These are phyloP conservation scores for Osmanthus fragrans DNA, from an alignment of 257 asterid species.

Conservation along the genomic window DNA sequence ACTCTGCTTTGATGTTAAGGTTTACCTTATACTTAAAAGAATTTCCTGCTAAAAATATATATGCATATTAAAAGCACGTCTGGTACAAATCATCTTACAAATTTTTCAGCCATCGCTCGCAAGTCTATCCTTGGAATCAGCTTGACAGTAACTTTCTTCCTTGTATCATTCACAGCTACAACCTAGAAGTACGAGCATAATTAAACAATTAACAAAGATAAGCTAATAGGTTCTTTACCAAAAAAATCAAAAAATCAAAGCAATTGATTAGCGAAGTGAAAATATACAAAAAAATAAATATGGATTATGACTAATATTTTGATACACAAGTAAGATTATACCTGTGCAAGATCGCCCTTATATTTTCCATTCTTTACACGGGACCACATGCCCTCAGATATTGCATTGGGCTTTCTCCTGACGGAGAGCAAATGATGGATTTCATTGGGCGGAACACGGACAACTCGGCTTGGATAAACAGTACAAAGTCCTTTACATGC, in stretches of 20 bases:
- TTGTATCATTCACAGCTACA: conserved; percentile 57
- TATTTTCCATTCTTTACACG: conserved; percentile 95
- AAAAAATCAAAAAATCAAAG: too few relatives aligned
- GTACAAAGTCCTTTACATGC: conserved; percentile 81
- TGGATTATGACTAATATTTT: conserved; percentile 2
- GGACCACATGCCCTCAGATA: conserved; percentile 84
- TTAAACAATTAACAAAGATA: conserved; percentile 22
- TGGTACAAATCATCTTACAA: conserved; percentile 50
- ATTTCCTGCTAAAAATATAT: background rate
- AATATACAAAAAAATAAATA: background rate
- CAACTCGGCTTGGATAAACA: conserved; percentile 65
- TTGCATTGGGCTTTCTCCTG: conserved; percentile 63
- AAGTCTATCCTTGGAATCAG: conserved; percentile 91
- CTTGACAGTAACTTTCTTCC: conserved; percentile 80
- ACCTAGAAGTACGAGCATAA: conserved; percentile 47
- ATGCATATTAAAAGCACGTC: background rate
- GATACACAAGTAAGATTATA: conserved; percentile 27
- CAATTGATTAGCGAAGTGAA: background rate
- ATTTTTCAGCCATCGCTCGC: conserved; percentile 85
- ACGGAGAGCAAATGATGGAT: conserved; percentile 55
- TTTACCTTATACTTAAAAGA: background rate
- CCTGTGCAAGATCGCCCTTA: conserved; percentile 95
- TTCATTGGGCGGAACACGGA: conserved; percentile 61
- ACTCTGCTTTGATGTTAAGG: background rate
- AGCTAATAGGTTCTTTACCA: conserved; percentile 1